Evolutionary conservation across 345 rosid genomes (phyloP).

Genomic region (Anastatica hierochuntica): DNA sequence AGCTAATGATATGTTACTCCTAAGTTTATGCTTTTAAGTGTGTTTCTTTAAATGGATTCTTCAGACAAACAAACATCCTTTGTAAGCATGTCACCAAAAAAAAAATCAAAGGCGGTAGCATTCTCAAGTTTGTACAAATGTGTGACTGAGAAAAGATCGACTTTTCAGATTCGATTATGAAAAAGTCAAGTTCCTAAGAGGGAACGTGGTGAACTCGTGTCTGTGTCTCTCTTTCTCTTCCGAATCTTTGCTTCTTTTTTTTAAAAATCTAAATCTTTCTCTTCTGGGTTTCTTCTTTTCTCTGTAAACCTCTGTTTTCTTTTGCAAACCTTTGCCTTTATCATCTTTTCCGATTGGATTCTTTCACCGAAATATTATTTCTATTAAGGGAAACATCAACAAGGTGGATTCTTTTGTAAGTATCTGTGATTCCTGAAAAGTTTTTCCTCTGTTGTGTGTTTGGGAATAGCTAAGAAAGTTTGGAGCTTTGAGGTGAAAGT

Average conservation of each 20-base stretch:
- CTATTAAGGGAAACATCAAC: too few relatives aligned
- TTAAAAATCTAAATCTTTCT: neutral
- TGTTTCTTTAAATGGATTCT: neutral
- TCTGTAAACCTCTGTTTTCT: neutral
- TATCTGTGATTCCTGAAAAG: neutral
- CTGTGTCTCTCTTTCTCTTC: neutral
- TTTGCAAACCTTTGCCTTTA: neutral
- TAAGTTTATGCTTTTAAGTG: constrained; percentile 10
- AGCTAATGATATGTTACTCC: neutral
- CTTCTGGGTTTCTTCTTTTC: neutral
- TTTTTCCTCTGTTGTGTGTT: neutral
- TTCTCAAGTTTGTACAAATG: neutral
- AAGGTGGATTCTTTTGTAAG: neutral
- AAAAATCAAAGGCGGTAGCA: neutral
- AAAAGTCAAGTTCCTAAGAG: too few relatives aligned
- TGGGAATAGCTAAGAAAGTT: constrained; percentile 2
- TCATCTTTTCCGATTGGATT: constrained; percentile 5
- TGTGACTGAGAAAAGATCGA: constrained; percentile 9
- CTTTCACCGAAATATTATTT: neutral
- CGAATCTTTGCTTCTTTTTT: neutral
- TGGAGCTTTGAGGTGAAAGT: constrained; percentile 18
- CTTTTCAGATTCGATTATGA: neutral
- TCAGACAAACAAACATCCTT: constrained; percentile 4
- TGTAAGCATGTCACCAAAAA: neutral
- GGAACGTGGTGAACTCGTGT: too few relatives aligned